Conservation (phyloP, 345 rosid genomes). For the Melaleuca alternifolia region DNA sequence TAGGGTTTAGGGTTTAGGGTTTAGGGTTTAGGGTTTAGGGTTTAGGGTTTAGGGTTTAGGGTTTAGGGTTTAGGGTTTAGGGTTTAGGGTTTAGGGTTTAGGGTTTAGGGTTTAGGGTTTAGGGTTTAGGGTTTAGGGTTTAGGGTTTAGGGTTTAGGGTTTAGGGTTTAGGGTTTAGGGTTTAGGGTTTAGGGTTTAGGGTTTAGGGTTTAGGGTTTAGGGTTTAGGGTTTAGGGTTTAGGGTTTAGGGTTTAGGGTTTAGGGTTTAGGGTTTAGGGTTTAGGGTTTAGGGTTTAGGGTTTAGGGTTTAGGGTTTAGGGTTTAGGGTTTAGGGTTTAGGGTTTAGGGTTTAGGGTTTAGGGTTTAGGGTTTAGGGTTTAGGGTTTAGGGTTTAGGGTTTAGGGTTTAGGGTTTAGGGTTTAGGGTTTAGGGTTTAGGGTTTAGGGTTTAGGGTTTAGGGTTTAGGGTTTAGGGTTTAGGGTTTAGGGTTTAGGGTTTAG, state of each 20-base stretch:
- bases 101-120: not conserved
- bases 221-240: constrained; percentile 9
- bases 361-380: constrained; percentile 17
- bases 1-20: constrained; percentile 1
- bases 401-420: constrained; percentile 14
- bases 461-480: too few relatives aligned
- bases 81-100: not conserved
- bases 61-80: not conserved
- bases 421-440: constrained; percentile 1
- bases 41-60: not conserved
- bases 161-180: constrained; percentile 14
- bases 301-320: constrained; percentile 8
- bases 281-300: constrained; percentile 11
- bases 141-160: constrained; percentile 9
- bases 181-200: constrained; percentile 7
- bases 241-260: constrained; percentile 17
- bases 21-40: not conserved
- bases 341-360: constrained; percentile 17
- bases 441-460: too few relatives aligned
- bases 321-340: constrained; percentile 1
- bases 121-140: not conserved
- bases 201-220: not conserved
- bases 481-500: too few relatives aligned
- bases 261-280: constrained; percentile 11
- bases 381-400: constrained; percentile 17